phyloP scores from a whole-genome alignment of 192 early-diverging fungal genomes.

The Phycomyces blakesleeanus region DNA sequence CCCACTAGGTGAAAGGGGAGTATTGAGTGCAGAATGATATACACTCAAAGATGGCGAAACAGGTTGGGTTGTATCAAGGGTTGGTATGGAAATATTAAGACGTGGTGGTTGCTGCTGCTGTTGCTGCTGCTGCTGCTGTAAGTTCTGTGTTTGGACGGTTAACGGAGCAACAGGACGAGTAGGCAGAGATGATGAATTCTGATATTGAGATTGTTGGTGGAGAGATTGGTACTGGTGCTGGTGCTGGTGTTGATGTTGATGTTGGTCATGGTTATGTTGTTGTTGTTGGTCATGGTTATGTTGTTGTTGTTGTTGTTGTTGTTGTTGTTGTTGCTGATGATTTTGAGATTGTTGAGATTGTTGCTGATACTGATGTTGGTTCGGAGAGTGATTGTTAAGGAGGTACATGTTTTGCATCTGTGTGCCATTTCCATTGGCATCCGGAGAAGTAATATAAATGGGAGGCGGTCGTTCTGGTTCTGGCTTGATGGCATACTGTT shows the following conservation, averaged over 20 bases:
- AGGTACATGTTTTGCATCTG: conserved; percentile 6
- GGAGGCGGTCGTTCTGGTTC: conserved; percentile 38
- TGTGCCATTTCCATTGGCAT: conserved; percentile 20
- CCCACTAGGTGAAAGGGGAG: conserved; percentile 51
- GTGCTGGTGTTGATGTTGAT: conserved; percentile 26
- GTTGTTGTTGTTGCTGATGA: conserved; percentile 10
- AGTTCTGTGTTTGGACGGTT: conserved; percentile 37
- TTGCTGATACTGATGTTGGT: neutral
- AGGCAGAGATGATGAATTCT: conserved; percentile 10
- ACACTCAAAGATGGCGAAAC: conserved; percentile 31
- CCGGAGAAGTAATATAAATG: conserved; percentile 55
- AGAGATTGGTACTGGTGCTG: conserved; percentile 18
- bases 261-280: conserved; percentile 44
- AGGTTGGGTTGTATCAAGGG: conserved; percentile 7
- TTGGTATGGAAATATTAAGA: conserved; percentile 1
- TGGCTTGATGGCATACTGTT: conserved; percentile 13
- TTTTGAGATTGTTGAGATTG: neutral
- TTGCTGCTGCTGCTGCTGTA: neutral
- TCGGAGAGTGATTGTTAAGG: neutral
- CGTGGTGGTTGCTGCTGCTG: neutral
- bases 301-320: conserved; percentile 8
- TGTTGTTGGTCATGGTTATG: neutral
- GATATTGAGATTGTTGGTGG: neutral
- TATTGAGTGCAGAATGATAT: conserved; percentile 49
- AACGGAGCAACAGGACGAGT: conserved; percentile 20